Base-by-base conservation (phyloP, 2,329 filamentous ascomycete genomes). In the Arthroderma uncinatum region DNA sequence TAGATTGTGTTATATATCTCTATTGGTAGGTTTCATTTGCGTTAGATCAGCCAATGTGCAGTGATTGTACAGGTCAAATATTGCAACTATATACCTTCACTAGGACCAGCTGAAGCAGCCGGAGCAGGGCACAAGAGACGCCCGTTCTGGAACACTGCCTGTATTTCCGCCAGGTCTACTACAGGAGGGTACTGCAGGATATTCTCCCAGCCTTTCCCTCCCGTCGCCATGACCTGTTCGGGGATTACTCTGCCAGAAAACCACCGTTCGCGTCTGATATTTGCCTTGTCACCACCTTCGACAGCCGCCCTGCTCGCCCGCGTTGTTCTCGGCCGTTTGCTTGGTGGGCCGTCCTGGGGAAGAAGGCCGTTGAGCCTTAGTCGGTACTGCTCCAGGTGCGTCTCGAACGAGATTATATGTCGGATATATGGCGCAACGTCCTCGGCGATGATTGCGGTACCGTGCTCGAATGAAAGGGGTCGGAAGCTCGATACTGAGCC, bases 391-490 rank as follows among this genome's bases (percentile, higher is more conserved):
- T 89, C 85, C 1, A 93, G 78, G 0, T 77, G 78, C 19, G 82
- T 74, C 64, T 97, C 92, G 66, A 85, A 87, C 0, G 83, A 78
- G 1, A 92, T 83, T 59, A 98, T 97, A 37, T 80, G 79, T 9
- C 94, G 86, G n/a, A 97, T 81, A 68, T 89, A 97, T 0, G 94
- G 93, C 0, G 90, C 91, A 1, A 97, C 76, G 61, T 98, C 93
- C 10, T 85, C 74, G 0, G 81, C 78, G 33, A 95, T 82, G 19
- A 84, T 75, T 0, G 71, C 69, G 64, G 86, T 74, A 0, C 83
- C 82, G 44, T 87, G 82, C 64, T 95, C 89, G 62, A 95, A 89
- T 0, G 86, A 82, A 0, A 88, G 91, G 0, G 86, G 68, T 54
- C 70, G 63, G 12, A 71, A 70, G 9, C 69, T 70, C 21, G 65